Conservation (phyloP, 116 monocot genomes). For the Thalassia testudinum region DNA sequence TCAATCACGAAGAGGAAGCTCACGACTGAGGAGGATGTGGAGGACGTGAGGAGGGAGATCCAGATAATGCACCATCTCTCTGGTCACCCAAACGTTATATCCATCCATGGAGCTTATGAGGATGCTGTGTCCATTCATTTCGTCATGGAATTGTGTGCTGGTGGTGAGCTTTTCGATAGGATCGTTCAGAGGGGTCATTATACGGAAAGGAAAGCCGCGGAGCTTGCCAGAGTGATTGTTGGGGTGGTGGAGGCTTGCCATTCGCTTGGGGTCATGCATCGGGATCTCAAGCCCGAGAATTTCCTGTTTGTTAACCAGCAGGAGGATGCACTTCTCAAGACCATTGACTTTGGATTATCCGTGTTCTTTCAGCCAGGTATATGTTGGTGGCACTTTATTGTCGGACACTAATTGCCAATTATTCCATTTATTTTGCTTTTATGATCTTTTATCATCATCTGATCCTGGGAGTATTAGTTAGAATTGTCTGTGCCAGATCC, state of each 20-base stretch:
- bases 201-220: slow-evolving; percentile 77
- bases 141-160: slow-evolving; percentile 91
- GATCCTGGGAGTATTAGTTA: no score
- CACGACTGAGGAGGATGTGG: slow-evolving; percentile 72
- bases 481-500: no score
- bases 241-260: slow-evolving; percentile 80
- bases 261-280: slow-evolving; percentile 85
- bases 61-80: slow-evolving; percentile 96
- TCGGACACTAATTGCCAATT: no score
- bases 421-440: no score
- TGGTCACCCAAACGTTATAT: slow-evolving; percentile 68
- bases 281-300: slow-evolving; percentile 94
- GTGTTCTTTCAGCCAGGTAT: slow-evolving; percentile 88
- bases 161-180: slow-evolving; percentile 90
- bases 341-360: slow-evolving; percentile 90
- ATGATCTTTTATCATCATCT: no score
- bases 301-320: slow-evolving; percentile 80
- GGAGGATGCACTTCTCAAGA: slow-evolving; percentile 73
- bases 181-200: slow-evolving; percentile 89
- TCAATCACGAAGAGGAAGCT: slow-evolving; percentile 88
- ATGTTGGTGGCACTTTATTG: no score
- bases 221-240: slow-evolving; percentile 72
- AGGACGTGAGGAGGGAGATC: slow-evolving; percentile 88
- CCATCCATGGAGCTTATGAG: slow-evolving; percentile 75
- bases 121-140: slow-evolving; percentile 83